Base-by-base conservation (phyloP, 768 basidiomycete species). In the Clitopilus passeckerianus region DNA sequence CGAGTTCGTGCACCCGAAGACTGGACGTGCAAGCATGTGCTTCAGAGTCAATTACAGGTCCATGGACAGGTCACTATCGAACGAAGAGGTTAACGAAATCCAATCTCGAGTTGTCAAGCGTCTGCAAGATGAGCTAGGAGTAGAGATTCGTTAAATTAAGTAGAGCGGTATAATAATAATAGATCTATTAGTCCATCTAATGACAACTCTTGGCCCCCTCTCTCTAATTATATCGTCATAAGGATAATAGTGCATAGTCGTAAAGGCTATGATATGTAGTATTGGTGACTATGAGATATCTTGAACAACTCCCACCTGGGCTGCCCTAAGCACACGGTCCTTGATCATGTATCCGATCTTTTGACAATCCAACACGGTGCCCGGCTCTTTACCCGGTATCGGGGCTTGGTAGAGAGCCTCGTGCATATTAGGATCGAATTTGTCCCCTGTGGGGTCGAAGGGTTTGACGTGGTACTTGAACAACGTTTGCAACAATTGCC, bases 361-460 rank as follows among this genome's bases (percentile, higher is more conserved):
- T 71, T 91, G 90, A 70, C 90, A 92, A 70, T 96, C 91, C 52
- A 97, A 81, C 34, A 98, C 89, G 1, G 90, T 89, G 14, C 96
- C 96, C 0, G 93, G 86, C 70, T 89, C 87, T 75, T 91, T 93
- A 14, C 83, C 91, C n/a, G 93, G 89, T 63, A 95, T 80, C 20
- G 95, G 94, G 23, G 85, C 91, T 75, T 95, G 93, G 75, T 93
- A 98, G 24, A 97, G 80, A 10, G 97, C 97, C 75, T 99, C 97
- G 67, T 98, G 96, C 33, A 78, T 75, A 74, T 98, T 98, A 15
- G 97, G 96, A 74, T 99, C 95, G 67, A 99, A 99, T 64, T 79
- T 80, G 73, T 96, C 93, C 44, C 96, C 96, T 0, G 85, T 88
- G 14, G 95, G 93, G 70, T 97, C 93, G 67, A 94, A 97, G 1